Base-by-base conservation (phyloP, 306 rosid species). In the Vicia villosa region DNA sequence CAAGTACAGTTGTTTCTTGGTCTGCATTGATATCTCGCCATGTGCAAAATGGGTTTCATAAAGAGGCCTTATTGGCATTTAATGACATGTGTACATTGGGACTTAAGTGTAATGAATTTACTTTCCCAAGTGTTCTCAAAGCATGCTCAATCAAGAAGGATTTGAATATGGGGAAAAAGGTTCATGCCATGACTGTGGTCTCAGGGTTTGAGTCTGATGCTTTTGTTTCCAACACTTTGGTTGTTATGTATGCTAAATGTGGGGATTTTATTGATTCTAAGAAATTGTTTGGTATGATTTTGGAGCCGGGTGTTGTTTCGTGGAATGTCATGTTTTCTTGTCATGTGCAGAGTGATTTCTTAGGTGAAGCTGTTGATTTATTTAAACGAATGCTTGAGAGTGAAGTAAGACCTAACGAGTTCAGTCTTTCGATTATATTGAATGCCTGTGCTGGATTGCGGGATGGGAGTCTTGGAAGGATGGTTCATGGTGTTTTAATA, bases 301-400 rank as follows among this genome's bases (percentile, higher is more conserved):
- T 55, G 1, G 85, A 74, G 30, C 74, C 72, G 22, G 82, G 76
- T 75, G 94, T 93, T 63, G 86, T 93, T 40, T 88, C 91, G 0
- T 90, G 97, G 97, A 90, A 90, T 70, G 86, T 87, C 0, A 70
- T 93, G 80, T 81, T 93, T 76, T 90, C 96, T 50, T 88, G 91
- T 80, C 90, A 86, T 45, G 84, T 81, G 76, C 96, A 82, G 72
- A 74, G 86, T 47, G 80, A 79, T 70, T 79, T 74, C 49, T 75
- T 42, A 70, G 15, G n/a, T 28, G 90, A 88, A 71, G 88, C 88
- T 10, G 76, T 86, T 50, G 68, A 56, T 15, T 85, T 88, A 85
- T 93, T 93, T 75, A 70, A 56, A 67, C 83, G 82, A 70, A 93
- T 93, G 97, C 60, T 90, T 49, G 26, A n/a, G 57, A 82, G 79